Evolutionary conservation across 139 green algal species (phyloP).

Genomic region (Nannochloris sp.): DNA sequence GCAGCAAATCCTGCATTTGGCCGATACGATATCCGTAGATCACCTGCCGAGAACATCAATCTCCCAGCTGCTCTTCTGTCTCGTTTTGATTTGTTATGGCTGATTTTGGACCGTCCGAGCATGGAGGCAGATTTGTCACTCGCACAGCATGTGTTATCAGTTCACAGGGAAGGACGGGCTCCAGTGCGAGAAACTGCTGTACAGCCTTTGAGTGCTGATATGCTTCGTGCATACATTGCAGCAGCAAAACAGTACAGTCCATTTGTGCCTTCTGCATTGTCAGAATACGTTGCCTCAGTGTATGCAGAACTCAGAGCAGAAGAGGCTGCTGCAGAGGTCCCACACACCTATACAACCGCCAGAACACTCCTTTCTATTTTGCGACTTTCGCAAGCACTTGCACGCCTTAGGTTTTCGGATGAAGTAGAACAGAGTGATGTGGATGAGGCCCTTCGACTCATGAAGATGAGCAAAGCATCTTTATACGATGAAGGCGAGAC

Average conservation of each 20-base stretch:
- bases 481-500: constrained; percentile 39
- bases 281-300: constrained; percentile 78
- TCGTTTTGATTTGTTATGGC: constrained; percentile 96
- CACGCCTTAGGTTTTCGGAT: constrained; percentile 65
- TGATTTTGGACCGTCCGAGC: constrained; percentile 86
- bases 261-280: constrained; percentile 65
- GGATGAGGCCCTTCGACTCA: constrained; percentile 89
- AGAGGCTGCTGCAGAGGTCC: constrained; percentile 33
- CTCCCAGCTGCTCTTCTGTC: constrained; percentile 84
- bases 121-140: constrained; percentile 67
- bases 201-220: constrained; percentile 36
- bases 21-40: constrained; percentile 82
- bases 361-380: constrained; percentile 94
- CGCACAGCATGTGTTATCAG: constrained; percentile 84
- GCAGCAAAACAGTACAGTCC: constrained; percentile 66
- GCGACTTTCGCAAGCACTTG: constrained; percentile 78
- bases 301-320: constrained; percentile 74
- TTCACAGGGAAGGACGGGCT: constrained; percentile 60
- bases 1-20: constrained; percentile 96
- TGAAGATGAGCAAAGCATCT: constrained; percentile 81
- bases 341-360: constrained; percentile 82
- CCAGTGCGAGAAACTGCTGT: constrained; percentile 12
- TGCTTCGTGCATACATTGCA: constrained; percentile 82
- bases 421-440: constrained; percentile 68
- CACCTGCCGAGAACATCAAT: constrained; percentile 95